Evolutionary conservation across 2,329 filamentous ascomycete species (phyloP).

Genomic region (Aotearoamyces nothofagi): DNA sequence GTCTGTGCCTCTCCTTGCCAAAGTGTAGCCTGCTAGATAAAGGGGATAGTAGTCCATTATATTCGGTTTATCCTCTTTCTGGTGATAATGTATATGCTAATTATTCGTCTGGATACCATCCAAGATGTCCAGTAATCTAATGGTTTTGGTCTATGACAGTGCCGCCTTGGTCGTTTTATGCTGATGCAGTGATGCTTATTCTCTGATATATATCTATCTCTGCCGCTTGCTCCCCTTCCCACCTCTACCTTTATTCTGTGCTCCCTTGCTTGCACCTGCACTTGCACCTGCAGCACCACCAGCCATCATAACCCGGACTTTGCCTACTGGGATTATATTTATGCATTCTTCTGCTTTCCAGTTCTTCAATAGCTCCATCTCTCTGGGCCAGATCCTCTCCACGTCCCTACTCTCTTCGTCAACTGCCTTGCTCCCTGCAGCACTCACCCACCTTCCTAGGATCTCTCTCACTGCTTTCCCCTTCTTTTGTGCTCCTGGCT

Average conservation of each 20-base stretch:
- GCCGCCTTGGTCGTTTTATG: no score
- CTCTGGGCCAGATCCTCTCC: constrained; percentile 71
- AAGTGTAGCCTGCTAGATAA: no score
- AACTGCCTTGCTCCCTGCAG: constrained; percentile 39
- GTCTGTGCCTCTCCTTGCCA: no score
- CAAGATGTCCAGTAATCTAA: no score
- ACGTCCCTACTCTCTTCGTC: constrained; percentile 45
- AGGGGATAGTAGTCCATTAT: no score
- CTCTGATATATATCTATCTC: constrained; percentile 6
- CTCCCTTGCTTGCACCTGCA: constrained; percentile 20
- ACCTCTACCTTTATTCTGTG: constrained; percentile 12
- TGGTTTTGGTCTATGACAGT: no score
- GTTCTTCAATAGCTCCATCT: constrained; percentile 69
- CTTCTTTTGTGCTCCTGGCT: constrained; percentile 81
- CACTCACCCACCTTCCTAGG: constrained; percentile 63
- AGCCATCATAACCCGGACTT: constrained; percentile 64
- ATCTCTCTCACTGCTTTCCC: constrained; percentile 90
- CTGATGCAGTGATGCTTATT: no score
- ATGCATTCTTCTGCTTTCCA: constrained; percentile 73
- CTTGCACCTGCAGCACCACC: constrained; percentile 32
- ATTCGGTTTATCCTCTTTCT: no score
- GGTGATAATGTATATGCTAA: no score
- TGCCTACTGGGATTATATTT: constrained; percentile 66
- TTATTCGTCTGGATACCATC: no score
- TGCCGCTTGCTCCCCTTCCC: constrained; percentile 15